Conservation (phyloP, 331 rosid species). For the Acacia concinna region DNA sequence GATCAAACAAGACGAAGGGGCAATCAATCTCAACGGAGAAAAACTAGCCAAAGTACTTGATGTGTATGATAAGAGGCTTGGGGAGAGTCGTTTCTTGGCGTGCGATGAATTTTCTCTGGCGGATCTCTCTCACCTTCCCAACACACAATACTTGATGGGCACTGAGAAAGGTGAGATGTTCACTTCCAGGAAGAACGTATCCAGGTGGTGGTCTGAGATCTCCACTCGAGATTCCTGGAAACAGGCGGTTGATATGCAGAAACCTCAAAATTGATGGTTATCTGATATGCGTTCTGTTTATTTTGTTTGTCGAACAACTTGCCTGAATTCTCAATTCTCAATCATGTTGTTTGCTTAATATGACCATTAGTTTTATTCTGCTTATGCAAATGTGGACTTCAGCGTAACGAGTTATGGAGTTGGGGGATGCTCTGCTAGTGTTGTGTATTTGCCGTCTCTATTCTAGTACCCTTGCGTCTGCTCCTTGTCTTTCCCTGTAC, state of each 20-base stretch:
- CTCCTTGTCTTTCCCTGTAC: not conserved
- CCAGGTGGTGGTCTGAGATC: conserved; percentile 86
- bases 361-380: not conserved
- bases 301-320: not conserved
- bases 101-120: conserved; percentile 83
- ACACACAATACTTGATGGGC: conserved; percentile 53
- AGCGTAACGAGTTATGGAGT: not conserved
- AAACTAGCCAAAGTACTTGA: conserved; percentile 70
- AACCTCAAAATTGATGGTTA: not conserved
- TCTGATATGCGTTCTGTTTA: not conserved
- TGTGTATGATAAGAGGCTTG: conserved; percentile 65
- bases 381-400: not conserved
- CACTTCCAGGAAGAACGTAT: conserved; percentile 50
- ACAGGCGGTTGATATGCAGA: conserved; percentile 55
- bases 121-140: conserved; percentile 89
- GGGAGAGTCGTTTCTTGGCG: conserved; percentile 58
- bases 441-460: not conserved
- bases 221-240: conserved; percentile 73
- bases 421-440: no score
- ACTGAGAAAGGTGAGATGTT: conserved; percentile 47
- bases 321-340: not conserved
- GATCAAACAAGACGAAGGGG: conserved; percentile 55
- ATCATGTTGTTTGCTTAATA: not conserved
- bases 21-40: conserved; percentile 53
- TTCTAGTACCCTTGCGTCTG: no score